Evolutionary conservation across 495 filamentous ascomycete species (phyloP).

Genomic region (Lepidopterella palustris): DNA sequence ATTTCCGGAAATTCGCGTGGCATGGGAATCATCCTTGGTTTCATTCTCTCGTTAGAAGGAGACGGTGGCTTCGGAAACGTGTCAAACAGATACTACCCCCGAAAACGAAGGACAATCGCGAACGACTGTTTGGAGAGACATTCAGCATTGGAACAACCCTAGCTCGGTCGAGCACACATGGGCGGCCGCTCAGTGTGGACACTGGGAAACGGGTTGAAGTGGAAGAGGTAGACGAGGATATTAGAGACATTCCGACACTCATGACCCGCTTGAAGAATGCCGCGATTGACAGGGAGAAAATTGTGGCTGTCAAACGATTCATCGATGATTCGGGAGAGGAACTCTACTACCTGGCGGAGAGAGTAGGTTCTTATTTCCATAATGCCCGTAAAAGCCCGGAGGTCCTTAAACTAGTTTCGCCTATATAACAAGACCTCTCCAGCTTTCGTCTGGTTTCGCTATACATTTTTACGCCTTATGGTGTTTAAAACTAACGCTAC

Average conservation of each 20-base stretch:
- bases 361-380: conserved; percentile 36
- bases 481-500: conserved; percentile 10
- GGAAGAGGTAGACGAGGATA: conserved; percentile 45
- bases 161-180: conserved; percentile 21
- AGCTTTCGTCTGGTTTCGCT: no score
- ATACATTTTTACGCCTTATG: neutral
- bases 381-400: no score
- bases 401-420: no score
- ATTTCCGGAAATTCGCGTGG: conserved; percentile 75
- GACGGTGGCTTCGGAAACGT: conserved; percentile 84
- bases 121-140: conserved; percentile 67
- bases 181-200: conserved; percentile 5
- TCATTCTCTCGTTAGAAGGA: conserved; percentile 81
- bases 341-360: conserved; percentile 64
- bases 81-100: conserved; percentile 47
- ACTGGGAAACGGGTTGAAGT: conserved; percentile 14
- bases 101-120: conserved; percentile 33
- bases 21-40: conserved; percentile 88
- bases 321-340: conserved; percentile 74
- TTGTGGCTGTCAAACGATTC: conserved; percentile 73
- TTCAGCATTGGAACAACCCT: conserved; percentile 63
- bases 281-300: conserved; percentile 84
- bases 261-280: conserved; percentile 56
- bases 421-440: no score
- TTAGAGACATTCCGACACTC: conserved; percentile 59